Percentiles rank a stretch among this genome's conserved stretches.
These are phyloP conservation scores for Pseudogymnoascus sp. DNA, from an alignment of 2,329 filamentous ascomycete genomes.

Conservation along the genomic window DNA sequence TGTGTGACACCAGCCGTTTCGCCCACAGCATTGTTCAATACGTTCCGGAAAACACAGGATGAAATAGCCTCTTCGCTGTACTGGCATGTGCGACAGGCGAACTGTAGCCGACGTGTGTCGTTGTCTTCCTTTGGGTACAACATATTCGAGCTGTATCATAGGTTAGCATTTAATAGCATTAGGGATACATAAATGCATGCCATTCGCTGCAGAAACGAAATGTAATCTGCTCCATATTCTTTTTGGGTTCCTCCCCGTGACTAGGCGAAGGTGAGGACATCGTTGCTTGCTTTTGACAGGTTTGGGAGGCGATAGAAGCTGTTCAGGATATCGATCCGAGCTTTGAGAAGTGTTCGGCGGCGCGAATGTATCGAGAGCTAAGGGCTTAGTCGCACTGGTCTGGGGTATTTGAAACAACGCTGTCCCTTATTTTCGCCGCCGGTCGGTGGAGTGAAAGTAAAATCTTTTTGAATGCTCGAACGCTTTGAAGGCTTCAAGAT, in stretches of 20 bases:
- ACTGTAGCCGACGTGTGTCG: constrained; percentile 76
- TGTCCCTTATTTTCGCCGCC: background rate
- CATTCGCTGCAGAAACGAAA: constrained; percentile 99
- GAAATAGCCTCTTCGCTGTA: constrained; percentile 82
- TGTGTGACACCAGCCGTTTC: constrained; percentile 96
- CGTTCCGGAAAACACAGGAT: constrained; percentile 91
- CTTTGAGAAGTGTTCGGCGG: background rate
- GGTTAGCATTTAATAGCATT: constrained; percentile 16
- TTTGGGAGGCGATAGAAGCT: background rate
- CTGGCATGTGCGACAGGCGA: constrained; percentile 91
- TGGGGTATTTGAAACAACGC: background rate
- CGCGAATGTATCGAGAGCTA: background rate
- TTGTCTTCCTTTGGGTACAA: constrained; percentile 95
- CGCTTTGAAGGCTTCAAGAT: background rate
- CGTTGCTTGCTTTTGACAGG: background rate
- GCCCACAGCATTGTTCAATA: constrained; percentile 82
- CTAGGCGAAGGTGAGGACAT: constrained; percentile 55
- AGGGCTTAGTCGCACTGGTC: background rate
- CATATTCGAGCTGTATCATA: constrained; percentile 70
- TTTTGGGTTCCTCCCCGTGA: constrained; percentile 35
- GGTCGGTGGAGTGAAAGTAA: background rate
- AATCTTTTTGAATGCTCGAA: background rate
- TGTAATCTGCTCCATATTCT: constrained; percentile 71
- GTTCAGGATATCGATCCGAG: background rate
- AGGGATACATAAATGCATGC: constrained; percentile 35